A percentile compares a stretch with the other conserved stretches of the same genome.
Evolutionary conservation across 2,329 filamentous ascomycete species (phyloP).

Genomic region (Talaromyces pinophilus): DNA sequence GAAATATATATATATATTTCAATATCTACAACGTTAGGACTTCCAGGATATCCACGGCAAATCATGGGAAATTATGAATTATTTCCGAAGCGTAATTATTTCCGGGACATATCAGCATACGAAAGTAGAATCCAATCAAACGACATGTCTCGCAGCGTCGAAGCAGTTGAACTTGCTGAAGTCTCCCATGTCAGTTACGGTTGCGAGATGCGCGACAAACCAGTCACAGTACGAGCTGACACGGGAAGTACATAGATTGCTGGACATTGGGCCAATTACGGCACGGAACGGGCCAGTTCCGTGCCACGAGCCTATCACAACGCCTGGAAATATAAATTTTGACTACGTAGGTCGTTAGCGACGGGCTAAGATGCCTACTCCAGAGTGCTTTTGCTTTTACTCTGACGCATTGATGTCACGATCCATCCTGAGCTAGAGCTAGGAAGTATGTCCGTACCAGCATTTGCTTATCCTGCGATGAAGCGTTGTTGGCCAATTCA

Average conservation of each 20-base stretch:
- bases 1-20: background rate
- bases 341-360: no score
- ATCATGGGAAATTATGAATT: background rate
- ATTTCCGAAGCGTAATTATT: background rate
- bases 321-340: background rate
- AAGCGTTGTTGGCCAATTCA: background rate
- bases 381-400: background rate
- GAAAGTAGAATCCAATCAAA: background rate
- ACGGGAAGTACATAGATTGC: background rate
- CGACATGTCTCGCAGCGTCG: background rate
- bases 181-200: background rate
- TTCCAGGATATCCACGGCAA: background rate
- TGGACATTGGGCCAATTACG: background rate
- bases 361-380: background rate
- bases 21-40: background rate
- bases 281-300: background rate
- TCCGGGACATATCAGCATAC: background rate
- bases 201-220: background rate
- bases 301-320: background rate
- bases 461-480: background rate
- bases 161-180: background rate
- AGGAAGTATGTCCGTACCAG: background rate
- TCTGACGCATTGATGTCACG: background rate
- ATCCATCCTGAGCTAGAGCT: background rate
- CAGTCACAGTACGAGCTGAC: background rate